phyloP scores from a whole-genome alignment of 148 eudicot genomes.

The Vaccinium corymbosum region DNA sequence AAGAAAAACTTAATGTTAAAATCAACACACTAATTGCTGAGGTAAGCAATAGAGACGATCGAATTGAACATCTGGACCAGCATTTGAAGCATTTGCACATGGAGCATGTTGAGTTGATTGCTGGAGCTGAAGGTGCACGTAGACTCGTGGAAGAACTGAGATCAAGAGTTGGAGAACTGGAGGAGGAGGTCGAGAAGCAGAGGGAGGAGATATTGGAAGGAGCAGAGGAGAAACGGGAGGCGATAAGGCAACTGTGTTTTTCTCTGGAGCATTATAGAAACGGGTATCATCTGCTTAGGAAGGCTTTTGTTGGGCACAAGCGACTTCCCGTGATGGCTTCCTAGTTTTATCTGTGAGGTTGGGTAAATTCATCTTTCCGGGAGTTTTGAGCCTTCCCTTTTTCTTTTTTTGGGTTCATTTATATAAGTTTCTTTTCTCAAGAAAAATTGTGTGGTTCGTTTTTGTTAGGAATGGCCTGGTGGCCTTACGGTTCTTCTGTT shows the following conservation, averaged over 20 bases:
- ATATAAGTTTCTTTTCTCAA: neutral
- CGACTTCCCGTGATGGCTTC: conserved; percentile 37
- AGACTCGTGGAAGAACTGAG: conserved; percentile 37
- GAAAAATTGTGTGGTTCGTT: neutral
- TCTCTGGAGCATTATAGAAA: conserved; percentile 75
- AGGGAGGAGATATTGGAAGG: conserved; percentile 41
- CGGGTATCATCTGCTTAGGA: conserved; percentile 55
- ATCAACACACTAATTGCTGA: conserved; percentile 23
- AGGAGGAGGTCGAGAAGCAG: conserved; percentile 53
- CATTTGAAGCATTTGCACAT: conserved; percentile 42
- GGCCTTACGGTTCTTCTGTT: neutral
- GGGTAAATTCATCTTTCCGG: neutral
- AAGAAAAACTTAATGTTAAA: conserved; percentile 32
- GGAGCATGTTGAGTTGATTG: conserved; percentile 40
- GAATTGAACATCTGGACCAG: conserved; percentile 35
- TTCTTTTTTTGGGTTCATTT: neutral
- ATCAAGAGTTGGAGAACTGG: conserved; percentile 39
- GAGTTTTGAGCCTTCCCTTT: neutral
- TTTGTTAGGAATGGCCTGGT: neutral
- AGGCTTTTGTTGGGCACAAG: conserved; percentile 51
- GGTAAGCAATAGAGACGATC: conserved; percentile 38
- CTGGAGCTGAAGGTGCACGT: conserved; percentile 20
- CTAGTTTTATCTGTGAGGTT: conserved; percentile 8
- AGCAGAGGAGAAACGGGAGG: conserved; percentile 86
- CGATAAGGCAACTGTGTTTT: conserved; percentile 77